Base-by-base conservation (phyloP, 2,329 filamentous ascomycete genomes). In the Tolypocladium pustulatum region DNA sequence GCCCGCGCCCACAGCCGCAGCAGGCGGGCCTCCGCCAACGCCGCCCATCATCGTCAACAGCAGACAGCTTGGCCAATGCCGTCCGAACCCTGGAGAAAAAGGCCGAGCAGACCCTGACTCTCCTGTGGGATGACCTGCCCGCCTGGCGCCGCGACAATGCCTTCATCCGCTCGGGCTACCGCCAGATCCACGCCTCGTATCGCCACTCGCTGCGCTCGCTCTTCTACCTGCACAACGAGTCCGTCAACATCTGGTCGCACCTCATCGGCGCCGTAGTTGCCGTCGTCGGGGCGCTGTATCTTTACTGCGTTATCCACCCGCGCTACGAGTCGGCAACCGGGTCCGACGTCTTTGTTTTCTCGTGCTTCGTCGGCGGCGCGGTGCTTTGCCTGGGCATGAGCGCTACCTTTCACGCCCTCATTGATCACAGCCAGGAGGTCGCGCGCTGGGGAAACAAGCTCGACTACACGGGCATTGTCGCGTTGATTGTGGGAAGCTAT, bases 401-500 rank as follows among this genome's bases (percentile, higher is more conserved):
- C 65, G 88, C 91, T 6, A 89, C 87, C 3, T 99, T 86, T 70
- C 94, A 99, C 71, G 82, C 89, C 2, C 82, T 97, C 54, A 85
- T 81, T 27, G 96, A 97, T 64, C 94, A 99, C 72, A 94, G 89
- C 22, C 83, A 85, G 41, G 73, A 75, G 1, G 90, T 97, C 17
- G 86, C 88, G 2, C 86, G 83, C 61, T 89, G 91, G 78, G 92
- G 92, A 13, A 97, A 97, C 71, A 90, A 96, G 72, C 76, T 97
- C 59, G 94, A 99, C 71, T 97, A 99, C 71, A 84, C 93, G 6
- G 94, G 94, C 8, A 99, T 99, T 65, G 90, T 97, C 36, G 84
- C 87, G 55, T 76, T 99, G 64, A 97, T 97, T 60, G 89, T 93
- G 64, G 94, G 94, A 8, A 93, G 88, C 70, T 96, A 93, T 69